Evolutionary conservation across 441 rosid species (phyloP).

Genomic region (Populus hybrid): DNA sequence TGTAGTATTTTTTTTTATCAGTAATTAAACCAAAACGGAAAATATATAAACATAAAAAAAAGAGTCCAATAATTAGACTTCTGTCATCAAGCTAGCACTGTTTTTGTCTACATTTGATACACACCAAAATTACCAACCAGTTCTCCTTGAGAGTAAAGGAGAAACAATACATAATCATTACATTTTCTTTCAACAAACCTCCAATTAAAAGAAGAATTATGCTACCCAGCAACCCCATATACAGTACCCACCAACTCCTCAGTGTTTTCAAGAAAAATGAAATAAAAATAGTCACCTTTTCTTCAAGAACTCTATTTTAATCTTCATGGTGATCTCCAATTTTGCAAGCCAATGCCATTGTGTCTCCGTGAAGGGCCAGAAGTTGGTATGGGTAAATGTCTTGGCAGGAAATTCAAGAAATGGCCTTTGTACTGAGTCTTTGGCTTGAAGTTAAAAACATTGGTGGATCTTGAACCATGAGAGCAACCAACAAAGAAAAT

Average conservation of each 20-base stretch:
- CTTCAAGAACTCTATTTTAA: conserved; percentile 3
- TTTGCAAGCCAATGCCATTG: conserved; percentile 68
- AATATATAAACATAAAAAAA: not conserved
- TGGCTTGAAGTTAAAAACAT: conserved; percentile 45
- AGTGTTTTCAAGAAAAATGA: not conserved
- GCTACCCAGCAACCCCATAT: conserved; percentile 25
- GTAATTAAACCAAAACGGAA: not conserved
- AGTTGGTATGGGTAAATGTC: conserved; percentile 68
- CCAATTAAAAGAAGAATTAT: conserved; percentile 19
- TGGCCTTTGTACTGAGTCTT: conserved; percentile 38
- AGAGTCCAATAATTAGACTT: conserved; percentile 6
- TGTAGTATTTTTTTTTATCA: too few species aligned
- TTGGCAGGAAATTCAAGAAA: conserved; percentile 64
- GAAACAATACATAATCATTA: conserved; percentile 5
- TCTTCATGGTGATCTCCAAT: conserved; percentile 59
- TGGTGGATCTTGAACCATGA: conserved; percentile 55
- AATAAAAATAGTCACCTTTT: conserved; percentile 21
- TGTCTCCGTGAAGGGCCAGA: conserved; percentile 92
- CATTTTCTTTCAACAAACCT: conserved; percentile 12
- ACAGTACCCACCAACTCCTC: conserved; percentile 23
- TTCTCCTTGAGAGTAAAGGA: conserved; percentile 9
- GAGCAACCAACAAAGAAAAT: conserved; percentile 32
- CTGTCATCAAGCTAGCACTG: not conserved
- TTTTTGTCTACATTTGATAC: conserved; percentile 5
- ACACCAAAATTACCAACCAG: conserved; percentile 8